A percentile compares a stretch with the other conserved stretches of the same genome.
Evolutionary conservation across 2,329 filamentous ascomycete species (phyloP).

Genomic region (Fusarium sp.): DNA sequence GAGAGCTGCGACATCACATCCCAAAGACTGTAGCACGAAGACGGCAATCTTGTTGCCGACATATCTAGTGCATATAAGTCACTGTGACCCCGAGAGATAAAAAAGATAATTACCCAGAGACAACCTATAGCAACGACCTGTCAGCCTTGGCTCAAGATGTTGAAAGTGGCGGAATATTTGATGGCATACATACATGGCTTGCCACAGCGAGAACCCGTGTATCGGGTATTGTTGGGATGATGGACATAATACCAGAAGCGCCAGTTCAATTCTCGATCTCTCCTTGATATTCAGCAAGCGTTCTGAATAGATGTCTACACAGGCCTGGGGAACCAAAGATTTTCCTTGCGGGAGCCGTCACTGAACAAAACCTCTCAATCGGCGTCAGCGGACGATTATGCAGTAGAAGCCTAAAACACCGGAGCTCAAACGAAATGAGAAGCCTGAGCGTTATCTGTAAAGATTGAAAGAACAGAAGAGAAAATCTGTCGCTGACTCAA

Average conservation of each 20-base stretch:
- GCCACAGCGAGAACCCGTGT: constrained; percentile 83
- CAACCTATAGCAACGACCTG: constrained; percentile 31
- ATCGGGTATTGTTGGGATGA: constrained; percentile 55
- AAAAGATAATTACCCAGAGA: constrained; percentile 37
- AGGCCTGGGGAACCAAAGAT: not conserved
- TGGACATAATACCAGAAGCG: constrained; percentile 28
- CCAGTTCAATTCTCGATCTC: not conserved
- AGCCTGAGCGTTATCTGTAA: not conserved
- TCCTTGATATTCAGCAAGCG: not conserved
- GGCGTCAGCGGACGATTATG: not conserved
- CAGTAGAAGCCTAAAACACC: not conserved
- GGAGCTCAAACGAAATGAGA: not conserved
- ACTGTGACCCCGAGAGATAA: not conserved
- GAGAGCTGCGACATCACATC: constrained; percentile 90
- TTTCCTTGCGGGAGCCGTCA: constrained; percentile 14
- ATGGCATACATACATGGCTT: constrained; percentile 88
- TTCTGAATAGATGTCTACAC: not conserved
- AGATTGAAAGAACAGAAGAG: not conserved
- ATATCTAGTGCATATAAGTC: constrained; percentile 67
- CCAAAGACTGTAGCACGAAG: constrained; percentile 91
- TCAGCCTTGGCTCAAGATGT: constrained; percentile 12
- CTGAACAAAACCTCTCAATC: constrained; percentile 12
- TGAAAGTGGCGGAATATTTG: not conserved
- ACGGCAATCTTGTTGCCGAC: constrained; percentile 98
- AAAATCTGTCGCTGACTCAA: not conserved